Percentiles rank a stretch among this genome's conserved stretches.
These are phyloP conservation scores for Eucalyptus pauciflora DNA, from an alignment of 345 rosid species.

Conservation along the genomic window DNA sequence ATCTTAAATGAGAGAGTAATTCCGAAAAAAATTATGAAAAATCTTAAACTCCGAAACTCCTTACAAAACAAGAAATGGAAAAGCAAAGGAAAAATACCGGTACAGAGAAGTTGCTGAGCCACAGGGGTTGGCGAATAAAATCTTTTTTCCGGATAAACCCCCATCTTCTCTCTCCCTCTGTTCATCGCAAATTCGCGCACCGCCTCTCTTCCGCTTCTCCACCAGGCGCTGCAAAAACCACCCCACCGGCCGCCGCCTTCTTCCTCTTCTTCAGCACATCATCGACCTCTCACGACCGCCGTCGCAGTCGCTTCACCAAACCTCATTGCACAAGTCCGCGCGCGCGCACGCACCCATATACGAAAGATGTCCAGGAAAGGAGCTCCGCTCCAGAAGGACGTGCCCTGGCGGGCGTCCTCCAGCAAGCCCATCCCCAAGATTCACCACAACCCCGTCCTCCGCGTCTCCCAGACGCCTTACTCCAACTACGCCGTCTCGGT, in stretches of 20 bases:
- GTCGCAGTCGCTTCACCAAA: background rate
- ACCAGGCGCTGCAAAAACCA: background rate
- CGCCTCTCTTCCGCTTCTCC: background rate
- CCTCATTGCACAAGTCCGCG: background rate
- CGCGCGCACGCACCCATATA: background rate
- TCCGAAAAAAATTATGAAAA: too few species aligned
- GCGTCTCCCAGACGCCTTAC: slow-evolving; percentile 37
- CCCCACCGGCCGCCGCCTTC: background rate
- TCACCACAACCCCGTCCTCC: slow-evolving; percentile 54
- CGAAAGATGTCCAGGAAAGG: slow-evolving; percentile 45
- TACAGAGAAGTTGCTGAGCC: background rate
- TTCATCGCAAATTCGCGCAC: background rate
- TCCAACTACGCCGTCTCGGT: slow-evolving; percentile 51
- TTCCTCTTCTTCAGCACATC: background rate
- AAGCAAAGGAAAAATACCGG: background rate
- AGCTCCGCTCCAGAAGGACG: slow-evolving; percentile 56
- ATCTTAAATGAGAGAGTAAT: too few species aligned
- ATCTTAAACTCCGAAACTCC: background rate
- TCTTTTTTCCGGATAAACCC: background rate
- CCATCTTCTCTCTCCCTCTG: background rate
- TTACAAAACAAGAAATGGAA: background rate
- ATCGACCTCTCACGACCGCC: background rate
- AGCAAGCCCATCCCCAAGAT: slow-evolving; percentile 64
- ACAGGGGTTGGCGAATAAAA: background rate
- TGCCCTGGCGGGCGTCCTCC: slow-evolving; percentile 68